Base-by-base conservation (phyloP, 2,329 filamentous ascomycete species). In the Bipolaris sorokiniana region DNA sequence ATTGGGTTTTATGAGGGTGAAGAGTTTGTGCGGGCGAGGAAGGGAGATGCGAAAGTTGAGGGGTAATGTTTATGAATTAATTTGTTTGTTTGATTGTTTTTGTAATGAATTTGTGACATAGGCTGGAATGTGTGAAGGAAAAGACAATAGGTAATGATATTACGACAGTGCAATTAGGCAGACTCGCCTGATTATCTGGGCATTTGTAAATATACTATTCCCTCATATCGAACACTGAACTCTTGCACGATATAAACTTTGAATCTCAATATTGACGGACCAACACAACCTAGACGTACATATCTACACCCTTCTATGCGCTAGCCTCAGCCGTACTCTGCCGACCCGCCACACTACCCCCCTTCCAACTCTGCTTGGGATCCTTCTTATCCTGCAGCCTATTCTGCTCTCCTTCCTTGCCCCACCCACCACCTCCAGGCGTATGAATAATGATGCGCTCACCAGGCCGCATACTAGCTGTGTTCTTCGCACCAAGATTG, bases 391-490 rank as follows among this genome's bases (percentile, higher is more conserved):
- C 77, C 49, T 74, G 67, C 36, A 77, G 80, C 48, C 81, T 78
- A 34, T 81, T 88, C 65, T 85, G 81, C 54, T 84, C 80, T 0
- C 87, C 89, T 0, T 81, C 78, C 37, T 76, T 77, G 0, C 90
- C 90, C 89, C 90, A 94, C 0, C 88, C 91, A 40, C 91, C 91
- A 51, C 91, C 91, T 28, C 91, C 91, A 2, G 91, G 91, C 4
- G 91, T 94, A 62, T 83, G 83, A 16, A 95, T 81, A 53, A 94
- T 90, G 68, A 94, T 92, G 6, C 90, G 80, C 71, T 95, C 91
- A 0, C 91, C 91, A 0, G 87, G 81, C 69, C 86, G 82, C 89
- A 94, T 92, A 11, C 84, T 82, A 11, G 90, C 90, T 23, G 87
- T 91, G 65, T 93, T 94, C 81, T 94, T 94, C 1, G 86, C 89